Base-by-base conservation (phyloP, 2,329 filamentous ascomycete species). In the Aspergillus pseudoterreus region DNA sequence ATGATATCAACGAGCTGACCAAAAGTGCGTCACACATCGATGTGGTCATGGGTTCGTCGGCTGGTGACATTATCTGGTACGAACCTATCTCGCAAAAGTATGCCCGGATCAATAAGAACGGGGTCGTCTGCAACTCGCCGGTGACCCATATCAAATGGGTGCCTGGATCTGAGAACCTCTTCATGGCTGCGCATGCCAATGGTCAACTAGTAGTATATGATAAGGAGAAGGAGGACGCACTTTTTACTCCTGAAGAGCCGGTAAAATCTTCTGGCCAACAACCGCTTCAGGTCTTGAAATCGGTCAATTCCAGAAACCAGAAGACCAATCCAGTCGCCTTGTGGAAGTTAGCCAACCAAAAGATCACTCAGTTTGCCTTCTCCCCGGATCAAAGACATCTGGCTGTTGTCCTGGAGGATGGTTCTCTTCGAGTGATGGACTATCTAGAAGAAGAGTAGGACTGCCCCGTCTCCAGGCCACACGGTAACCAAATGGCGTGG, bases 31-130 rank as follows among this genome's bases (percentile, higher is more conserved):
- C 81, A 4, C 92, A 97, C 65, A 80, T 99, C 39, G 94, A 99
- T 67, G 79, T 99, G 17, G 85, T 96, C 51, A 88, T 99, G 84
- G 94, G 94, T 1, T 97, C 96, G 65, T 96, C 92, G 6, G 95
- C 92, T 0, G 91, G 92, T 36, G 94, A 99, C 70, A 91, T 99
- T 44, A 92, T 99, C 56, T 99, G 94, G 94, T 97, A 94, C 78
- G 94, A 99, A 71, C 92, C 94, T 10, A 89, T 96, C 64, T 92
- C 91, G 36, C 92, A 97, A 64, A 91, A 95, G 67, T 99, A 99
- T 71, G 89, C 90, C 3, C 85, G 94, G 17, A 80, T 99, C 63
- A 99, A 99, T 68, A 99, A 99, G 75, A 97, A 97, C 69, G 92
- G 92, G 21, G 82, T 88, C 50, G 95, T 97, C 70, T 96, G 95